Percentiles rank a stretch among this genome's conserved stretches.
phyloP scores from a whole-genome alignment of 1,284 basidiomycete species.

The Golubevia pallescens region DNA sequence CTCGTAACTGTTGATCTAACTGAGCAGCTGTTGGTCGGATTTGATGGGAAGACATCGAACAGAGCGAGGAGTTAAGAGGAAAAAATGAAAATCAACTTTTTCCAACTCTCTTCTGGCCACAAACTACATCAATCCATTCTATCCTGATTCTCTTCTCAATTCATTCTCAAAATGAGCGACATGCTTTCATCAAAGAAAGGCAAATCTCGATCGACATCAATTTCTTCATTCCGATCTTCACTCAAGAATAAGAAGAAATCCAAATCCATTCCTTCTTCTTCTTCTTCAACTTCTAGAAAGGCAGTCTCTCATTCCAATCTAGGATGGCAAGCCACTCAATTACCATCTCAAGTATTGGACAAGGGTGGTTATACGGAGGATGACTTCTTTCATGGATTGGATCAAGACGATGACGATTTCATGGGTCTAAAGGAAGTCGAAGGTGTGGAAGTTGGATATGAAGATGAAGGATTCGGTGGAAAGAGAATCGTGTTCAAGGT shows the following conservation, averaged over 20 bases:
- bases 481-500: constrained; percentile 34
- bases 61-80: too few species aligned
- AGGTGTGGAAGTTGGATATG: constrained; percentile 41
- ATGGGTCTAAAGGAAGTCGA: constrained; percentile 59
- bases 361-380: not conserved
- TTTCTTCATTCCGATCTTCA: too few species aligned
- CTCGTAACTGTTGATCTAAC: too few species aligned
- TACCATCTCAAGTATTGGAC: not conserved
- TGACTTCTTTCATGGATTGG: not conserved
- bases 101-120: too few species aligned
- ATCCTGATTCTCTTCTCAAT: too few species aligned
- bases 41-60: too few species aligned
- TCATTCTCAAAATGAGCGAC: too few species aligned
- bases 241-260: not conserved
- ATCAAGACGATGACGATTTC: constrained; percentile 30
- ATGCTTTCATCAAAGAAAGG: too few species aligned
- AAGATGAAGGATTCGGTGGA: constrained; percentile 24
- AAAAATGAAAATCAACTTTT: too few species aligned
- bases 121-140: too few species aligned
- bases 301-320: not conserved
- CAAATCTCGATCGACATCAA: too few species aligned
- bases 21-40: too few species aligned
- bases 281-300: not conserved
- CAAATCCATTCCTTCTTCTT: not conserved
- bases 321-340: not conserved